phyloP scores from a whole-genome alignment of 345 rosid species.

The Trapa incisa region DNA sequence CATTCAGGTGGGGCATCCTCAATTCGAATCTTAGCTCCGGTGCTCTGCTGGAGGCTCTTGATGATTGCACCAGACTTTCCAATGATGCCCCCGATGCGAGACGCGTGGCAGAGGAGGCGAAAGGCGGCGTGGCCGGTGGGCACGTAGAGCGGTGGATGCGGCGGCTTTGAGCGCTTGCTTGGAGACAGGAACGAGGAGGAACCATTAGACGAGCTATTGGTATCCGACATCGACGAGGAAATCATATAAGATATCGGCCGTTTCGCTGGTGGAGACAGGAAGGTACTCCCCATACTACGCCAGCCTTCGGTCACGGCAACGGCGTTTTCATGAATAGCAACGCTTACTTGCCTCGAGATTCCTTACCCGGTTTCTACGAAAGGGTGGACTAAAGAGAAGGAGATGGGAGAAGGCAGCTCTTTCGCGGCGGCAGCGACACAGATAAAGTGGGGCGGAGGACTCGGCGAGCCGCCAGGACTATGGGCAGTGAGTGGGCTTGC shows the following conservation, averaged over 20 bases:
- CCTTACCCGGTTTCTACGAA: background rate
- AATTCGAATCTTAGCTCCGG: conserved; percentile 66
- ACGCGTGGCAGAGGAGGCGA: conserved; percentile 58
- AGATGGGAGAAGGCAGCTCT: background rate
- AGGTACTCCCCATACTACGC: conserved; percentile 20
- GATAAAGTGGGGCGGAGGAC: background rate
- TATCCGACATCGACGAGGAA: conserved; percentile 17
- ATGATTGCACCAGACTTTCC: conserved; percentile 73
- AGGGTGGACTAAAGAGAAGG: too few species aligned
- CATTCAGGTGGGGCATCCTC: conserved; percentile 58
- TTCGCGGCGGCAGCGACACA: background rate
- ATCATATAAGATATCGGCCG: conserved; percentile 7
- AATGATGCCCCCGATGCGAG: conserved; percentile 70
- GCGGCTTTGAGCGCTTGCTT: conserved; percentile 42
- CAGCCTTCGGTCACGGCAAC: background rate
- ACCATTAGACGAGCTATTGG: conserved; percentile 25
- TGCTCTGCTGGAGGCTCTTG: conserved; percentile 66
- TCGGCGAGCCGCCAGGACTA: background rate
- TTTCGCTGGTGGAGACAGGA: conserved; percentile 24
- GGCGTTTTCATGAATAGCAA: background rate
- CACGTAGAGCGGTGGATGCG: conserved; percentile 22
- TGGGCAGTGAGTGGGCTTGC: background rate
- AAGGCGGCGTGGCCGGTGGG: conserved; percentile 55
- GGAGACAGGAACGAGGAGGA: conserved; percentile 10
- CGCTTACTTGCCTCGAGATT: background rate